Base-by-base conservation (phyloP, 495 filamentous ascomycete species). In the Evansstolkia leycettana region DNA sequence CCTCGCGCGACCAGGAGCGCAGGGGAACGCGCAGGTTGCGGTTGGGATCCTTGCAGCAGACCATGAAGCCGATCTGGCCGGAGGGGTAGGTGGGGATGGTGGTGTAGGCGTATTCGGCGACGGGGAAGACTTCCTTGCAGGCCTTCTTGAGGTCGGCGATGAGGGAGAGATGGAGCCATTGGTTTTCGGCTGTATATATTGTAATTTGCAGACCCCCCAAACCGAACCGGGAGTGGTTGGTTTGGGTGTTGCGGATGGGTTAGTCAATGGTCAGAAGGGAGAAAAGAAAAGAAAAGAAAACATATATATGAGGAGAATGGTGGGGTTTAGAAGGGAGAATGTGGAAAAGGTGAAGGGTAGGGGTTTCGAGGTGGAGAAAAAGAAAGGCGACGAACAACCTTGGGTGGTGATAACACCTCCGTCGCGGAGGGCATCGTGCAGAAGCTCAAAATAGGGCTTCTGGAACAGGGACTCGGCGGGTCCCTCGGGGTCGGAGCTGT, bases 11-110 rank as follows among this genome's bases (percentile, higher is more conserved):
- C 76, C 82, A 90, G 36, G 59, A 62, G 49, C 92, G 80, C 18
- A 94, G 43, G 25, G 92, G 92, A 59, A 76, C 79, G 52, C 67
- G 80, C 38, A 96, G 74, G 64, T 99, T 76, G 54, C 80, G 76
- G 45, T 55, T 72, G 46, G 75, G 69, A 54, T 96, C 90, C 76
- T 96, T 96, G 77, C 71, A 82, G 78, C 90, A 96, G 45, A 99
- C 84, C 86, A 96, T 94, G 78, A 96, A 99, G 58, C 92, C 92
- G 55, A 99, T 99, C 71, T 95, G 89, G 58, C 92, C 92, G 38
- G 84, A 90, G 38, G 92, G 92, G 72, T 99, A 99, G 52, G 92
- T 99, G 38, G 92, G 92, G 66, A 96, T 99, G 51, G 89, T 95
- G 47, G 92, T 96, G 77, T 94, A 99, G 44, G 84, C 92, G 72